Base-by-base conservation (phyloP, 176 grass and related monocot species). In the Musa itinerans region DNA sequence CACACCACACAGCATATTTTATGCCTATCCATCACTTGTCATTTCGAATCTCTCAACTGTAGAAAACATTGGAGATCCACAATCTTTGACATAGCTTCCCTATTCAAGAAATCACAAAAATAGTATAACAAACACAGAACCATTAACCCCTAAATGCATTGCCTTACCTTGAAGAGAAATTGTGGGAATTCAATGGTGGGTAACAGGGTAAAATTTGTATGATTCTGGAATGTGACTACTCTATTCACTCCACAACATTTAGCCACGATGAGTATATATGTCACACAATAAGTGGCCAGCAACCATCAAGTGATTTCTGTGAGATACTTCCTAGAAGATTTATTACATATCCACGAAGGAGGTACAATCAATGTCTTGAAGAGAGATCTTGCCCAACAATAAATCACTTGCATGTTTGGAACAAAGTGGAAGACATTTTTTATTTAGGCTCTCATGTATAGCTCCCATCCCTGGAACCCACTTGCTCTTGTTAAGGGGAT, bases 361-460 rank as follows among this genome's bases (percentile, higher is more conserved):
- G 77, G 86, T 87, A 71, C 90, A 92, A 63, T 97, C 88, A 67
- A 97, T 89, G 84, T 91, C 90, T 83, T 84, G 86, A 83, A 97
- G 86, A 55, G 83, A 82, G 78, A 97, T 97, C 56, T 87, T 93
- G 70, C 90, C 94, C 78, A 93, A 79, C 56, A 93, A 73, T 23
- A 97, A 83, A 70, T 93, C 86, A 34, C 81, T 90, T 73, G 90
- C 81, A 70, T 97, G 94, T 62, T 83, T 80, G 69, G 84, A 76
- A 68, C 94, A 97, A 57, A 97, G 77, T 50, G 93, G 82, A 29
- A 93, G 81, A 73, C 90, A 92, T 79, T 97, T 97, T 78, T 93
- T 97, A 78, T 97, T 93, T 49, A 97, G 66, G 68, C 94, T 93
- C 78, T 97, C 90, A 55, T 97, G 94, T 75, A 91, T 83, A 63